Evolutionary conservation across 805 yeast species (phyloP), one percentile per base, ranked within the genome.

Genomic region (Starmerella apis): DNA sequence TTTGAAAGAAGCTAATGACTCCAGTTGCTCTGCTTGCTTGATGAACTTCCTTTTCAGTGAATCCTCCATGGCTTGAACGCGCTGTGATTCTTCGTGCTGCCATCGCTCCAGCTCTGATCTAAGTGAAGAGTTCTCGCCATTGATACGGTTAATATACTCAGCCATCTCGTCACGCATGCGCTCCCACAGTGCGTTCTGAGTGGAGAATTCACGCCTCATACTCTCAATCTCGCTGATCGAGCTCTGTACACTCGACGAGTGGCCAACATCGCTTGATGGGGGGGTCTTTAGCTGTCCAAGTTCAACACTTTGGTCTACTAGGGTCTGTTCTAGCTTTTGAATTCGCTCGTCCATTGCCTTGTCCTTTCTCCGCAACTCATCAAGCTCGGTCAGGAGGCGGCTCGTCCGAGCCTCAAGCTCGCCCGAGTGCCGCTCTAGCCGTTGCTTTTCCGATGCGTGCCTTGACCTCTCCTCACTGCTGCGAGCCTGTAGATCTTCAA

Each of bases 1-100:
- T 27, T 41, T 41, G 44, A 41, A 41, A 16, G 44, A 41, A 2
- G 44, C 44, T 18, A 41, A 32, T 5, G 44, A 41, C 32, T 41
- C 44, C 3, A 41, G 33, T 24, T 41, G 44, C n/a, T 41, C 44
- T 7, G 33, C 24, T 23, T 41, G 44, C 33, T 18, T 25, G 14
- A 41, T 7, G 24, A 41, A 41, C n/a, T 41, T 41, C n/a, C 33
- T 25, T 23, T 41, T 41, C 24, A 41, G 33, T 3, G 44, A 41
- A 13, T 41, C 44, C 24, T 41, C 44, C 33, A 41, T 41, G 16
- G 44, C 33, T 11, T 19, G 31, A 27, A 16, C n/a, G 13, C 44
- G 44, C 14, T 27, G 23, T 1, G 16, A 9, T 16, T 41, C 44
- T 23, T 41, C 44, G 16, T n/a, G 5, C 23, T 25, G 44, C 44